phyloP scores from a whole-genome alignment of 257 asterid species.

The Solanum gandarillasii region DNA sequence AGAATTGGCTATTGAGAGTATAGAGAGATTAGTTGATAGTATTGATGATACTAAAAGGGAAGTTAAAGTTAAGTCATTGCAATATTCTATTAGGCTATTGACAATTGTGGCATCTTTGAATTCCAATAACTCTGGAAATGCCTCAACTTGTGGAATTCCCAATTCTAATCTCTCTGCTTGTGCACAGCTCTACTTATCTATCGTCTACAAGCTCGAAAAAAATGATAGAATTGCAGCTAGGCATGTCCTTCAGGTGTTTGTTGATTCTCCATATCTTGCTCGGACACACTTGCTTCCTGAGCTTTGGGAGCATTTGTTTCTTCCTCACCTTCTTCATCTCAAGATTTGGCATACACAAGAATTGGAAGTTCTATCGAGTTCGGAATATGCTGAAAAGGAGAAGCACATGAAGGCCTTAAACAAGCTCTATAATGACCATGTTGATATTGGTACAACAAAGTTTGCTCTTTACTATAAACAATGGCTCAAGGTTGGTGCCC shows the following conservation, averaged over 20 bases:
- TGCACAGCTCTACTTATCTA: slow-evolving; percentile 55
- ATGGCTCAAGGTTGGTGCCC: slow-evolving; percentile 70
- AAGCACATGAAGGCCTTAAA: slow-evolving; percentile 31
- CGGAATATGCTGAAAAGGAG: slow-evolving; percentile 20
- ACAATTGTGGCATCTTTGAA: slow-evolving; percentile 33
- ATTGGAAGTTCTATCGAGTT: slow-evolving; percentile 27
- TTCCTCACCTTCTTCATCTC: slow-evolving; percentile 79
- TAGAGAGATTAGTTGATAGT: slow-evolving; percentile 40
- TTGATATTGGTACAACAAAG: slow-evolving; percentile 56
- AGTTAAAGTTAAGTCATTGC: slow-evolving; percentile 30
- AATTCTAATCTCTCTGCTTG: slow-evolving; percentile 47
- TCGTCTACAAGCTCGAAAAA: slow-evolving; percentile 44
- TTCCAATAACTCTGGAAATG: slow-evolving; percentile 3
- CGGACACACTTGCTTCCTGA: slow-evolving; percentile 66
- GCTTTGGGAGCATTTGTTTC: slow-evolving; percentile 76
- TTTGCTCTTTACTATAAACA: slow-evolving; percentile 61
- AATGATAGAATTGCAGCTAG: slow-evolving; percentile 50
- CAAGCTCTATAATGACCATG: slow-evolving; percentile 32
- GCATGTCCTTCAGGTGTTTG: slow-evolving; percentile 49
- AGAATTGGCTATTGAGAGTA: slow-evolving; percentile 39
- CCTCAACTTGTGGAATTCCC: slow-evolving; percentile 12
- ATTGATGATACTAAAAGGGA: slow-evolving; percentile 18
- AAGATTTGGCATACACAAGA: slow-evolving; percentile 66
- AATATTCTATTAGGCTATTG: slow-evolving; percentile 36
- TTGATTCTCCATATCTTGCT: slow-evolving; percentile 49